Conservation (phyloP, 352 stramenopile species). For the Pythium aquatile region DNA sequence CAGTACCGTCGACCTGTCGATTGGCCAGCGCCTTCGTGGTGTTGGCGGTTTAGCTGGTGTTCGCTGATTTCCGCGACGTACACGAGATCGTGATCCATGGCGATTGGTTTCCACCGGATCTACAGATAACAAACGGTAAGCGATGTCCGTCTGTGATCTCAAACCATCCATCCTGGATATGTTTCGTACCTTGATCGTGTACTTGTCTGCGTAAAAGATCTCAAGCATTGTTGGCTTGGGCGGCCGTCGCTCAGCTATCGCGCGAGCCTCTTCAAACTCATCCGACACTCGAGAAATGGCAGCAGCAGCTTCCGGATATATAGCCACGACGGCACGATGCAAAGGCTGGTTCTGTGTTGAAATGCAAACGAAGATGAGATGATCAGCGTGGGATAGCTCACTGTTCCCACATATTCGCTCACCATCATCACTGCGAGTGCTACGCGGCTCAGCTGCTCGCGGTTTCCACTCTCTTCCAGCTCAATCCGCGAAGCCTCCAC, state of each 20-base stretch:
- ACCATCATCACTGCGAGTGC: slow-evolving; percentile 15
- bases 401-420: not conserved
- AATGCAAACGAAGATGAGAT: not conserved
- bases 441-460: not conserved
- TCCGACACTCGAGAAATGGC: slow-evolving; percentile 17
- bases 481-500: not conserved
- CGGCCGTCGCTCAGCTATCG: slow-evolving; percentile 20
- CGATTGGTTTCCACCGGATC: slow-evolving; percentile 34
- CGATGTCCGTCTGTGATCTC: too few species aligned
- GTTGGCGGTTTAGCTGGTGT: slow-evolving; percentile 1
- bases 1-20: slow-evolving; percentile 9
- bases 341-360: slow-evolving; percentile 14
- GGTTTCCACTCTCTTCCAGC: not conserved
- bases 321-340: slow-evolving; percentile 15
- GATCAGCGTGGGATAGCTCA: not conserved
- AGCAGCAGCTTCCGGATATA: not conserved
- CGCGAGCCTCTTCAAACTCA: slow-evolving; percentile 17
- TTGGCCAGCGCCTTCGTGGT: not conserved
- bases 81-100: slow-evolving; percentile 26
- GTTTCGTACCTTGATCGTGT: slow-evolving; percentile 34
- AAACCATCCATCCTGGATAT: not conserved
- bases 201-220: slow-evolving; percentile 19
- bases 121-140: not conserved
- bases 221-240: slow-evolving; percentile 25
- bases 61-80: slow-evolving; percentile 36